Evolutionary conservation across 2,329 filamentous ascomycete species (phyloP).

Genomic region (Alternaria solani): DNA sequence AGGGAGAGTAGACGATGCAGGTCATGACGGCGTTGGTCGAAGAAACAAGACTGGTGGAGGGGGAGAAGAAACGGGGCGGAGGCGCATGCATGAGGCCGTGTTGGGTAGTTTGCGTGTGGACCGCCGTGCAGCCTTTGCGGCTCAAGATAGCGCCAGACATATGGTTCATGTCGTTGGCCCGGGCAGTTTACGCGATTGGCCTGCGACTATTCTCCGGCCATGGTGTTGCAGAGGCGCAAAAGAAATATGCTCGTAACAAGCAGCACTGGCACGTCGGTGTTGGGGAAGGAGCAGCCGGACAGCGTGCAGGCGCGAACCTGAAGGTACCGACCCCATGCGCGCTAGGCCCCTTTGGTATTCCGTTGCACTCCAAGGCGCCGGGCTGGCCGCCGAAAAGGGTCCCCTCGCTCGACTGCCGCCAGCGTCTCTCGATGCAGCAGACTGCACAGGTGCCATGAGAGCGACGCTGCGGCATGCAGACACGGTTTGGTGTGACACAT

Average conservation of each 20-base stretch:
- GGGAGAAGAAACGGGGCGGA: conserved; percentile 34
- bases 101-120: conserved; percentile 37
- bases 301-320: conserved; percentile 31
- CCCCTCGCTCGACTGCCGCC: conserved; percentile 6
- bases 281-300: conserved; percentile 26
- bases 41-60: conserved; percentile 31
- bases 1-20: conserved; percentile 17
- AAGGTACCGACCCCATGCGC: conserved; percentile 39
- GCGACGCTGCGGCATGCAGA: conserved; percentile 19
- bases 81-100: conserved; percentile 45
- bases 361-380: conserved; percentile 28
- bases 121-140: conserved; percentile 35
- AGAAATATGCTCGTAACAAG: conserved; percentile 8
- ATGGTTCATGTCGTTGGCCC: background rate
- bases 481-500: conserved; percentile 42
- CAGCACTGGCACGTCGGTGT: background rate
- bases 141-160: conserved; percentile 12
- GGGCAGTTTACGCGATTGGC: conserved; percentile 7
- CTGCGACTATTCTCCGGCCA: conserved; percentile 6
- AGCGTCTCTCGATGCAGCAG: conserved; percentile 20
- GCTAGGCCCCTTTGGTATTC: conserved; percentile 25
- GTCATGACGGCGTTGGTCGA: conserved; percentile 26
- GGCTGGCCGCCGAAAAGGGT: conserved; percentile 25
- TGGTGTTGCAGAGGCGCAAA: background rate
- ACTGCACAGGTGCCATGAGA: conserved; percentile 31